phyloP scores from a whole-genome alignment of 495 filamentous ascomycete species.

The Penicillium daleae region DNA sequence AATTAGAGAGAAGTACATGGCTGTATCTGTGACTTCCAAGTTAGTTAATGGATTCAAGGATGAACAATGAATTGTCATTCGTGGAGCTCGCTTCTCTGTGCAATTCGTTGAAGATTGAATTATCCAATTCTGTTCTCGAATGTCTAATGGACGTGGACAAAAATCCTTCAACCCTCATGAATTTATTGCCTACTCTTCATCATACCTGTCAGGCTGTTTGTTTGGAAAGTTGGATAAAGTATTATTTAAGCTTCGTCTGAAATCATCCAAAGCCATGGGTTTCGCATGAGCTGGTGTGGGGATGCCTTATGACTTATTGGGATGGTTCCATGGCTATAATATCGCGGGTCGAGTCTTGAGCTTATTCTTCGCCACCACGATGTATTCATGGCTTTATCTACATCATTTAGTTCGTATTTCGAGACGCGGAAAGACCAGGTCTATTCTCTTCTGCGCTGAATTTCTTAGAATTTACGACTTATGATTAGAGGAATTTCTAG shows the following conservation, averaged over 20 bases:
- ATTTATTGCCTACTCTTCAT: neutral
- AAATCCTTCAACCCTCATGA: too few species aligned
- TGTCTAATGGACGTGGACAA: neutral
- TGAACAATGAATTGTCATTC: neutral
- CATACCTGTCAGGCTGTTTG: neutral
- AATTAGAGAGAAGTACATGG: neutral
- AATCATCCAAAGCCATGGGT: neutral
- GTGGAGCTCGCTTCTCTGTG: neutral
- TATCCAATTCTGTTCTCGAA: neutral
- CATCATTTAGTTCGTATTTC: neutral
- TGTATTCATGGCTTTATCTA: neutral
- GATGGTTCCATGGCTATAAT: neutral
- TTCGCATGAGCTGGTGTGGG: neutral
- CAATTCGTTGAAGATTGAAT: neutral
- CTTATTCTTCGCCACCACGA: neutral
- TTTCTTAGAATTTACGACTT: too few species aligned
- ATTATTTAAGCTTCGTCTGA: neutral
- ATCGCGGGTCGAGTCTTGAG: neutral
- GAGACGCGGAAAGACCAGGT: neutral
- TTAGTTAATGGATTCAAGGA: neutral
- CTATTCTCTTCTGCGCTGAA: too few species aligned
- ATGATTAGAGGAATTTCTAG: neutral
- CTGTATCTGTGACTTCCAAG: neutral
- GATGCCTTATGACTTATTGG: neutral
- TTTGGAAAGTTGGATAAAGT: neutral